Evolutionary conservation across 2,329 filamentous ascomycete species (phyloP).

Genomic region (Didymella lethalis): DNA sequence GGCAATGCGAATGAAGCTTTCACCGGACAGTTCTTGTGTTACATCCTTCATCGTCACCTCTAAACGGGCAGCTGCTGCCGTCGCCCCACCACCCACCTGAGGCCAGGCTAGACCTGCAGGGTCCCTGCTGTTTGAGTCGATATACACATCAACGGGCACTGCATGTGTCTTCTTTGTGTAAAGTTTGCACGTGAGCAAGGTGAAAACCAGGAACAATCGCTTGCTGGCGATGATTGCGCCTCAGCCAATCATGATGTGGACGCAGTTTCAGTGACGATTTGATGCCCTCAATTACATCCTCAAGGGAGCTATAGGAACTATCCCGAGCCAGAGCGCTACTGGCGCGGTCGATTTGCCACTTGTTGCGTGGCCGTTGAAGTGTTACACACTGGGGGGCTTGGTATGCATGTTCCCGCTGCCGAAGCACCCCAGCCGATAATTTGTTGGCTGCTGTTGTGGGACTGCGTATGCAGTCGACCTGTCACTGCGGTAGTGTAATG

Average conservation of each 20-base stretch:
- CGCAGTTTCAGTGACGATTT: background rate
- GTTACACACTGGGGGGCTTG: conserved; percentile 22
- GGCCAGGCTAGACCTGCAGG: conserved; percentile 23
- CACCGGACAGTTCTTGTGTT: conserved; percentile 40
- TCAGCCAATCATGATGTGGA: background rate
- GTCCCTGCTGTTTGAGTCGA: conserved; percentile 14
- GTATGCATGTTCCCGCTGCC: conserved; percentile 39
- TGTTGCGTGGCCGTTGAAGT: conserved; percentile 20
- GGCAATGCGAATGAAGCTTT: conserved; percentile 28
- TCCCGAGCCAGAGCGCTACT: background rate
- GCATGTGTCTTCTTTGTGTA: conserved; percentile 5
- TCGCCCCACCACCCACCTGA: conserved; percentile 26
- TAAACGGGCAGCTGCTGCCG: conserved; percentile 22
- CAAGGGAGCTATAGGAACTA: background rate
- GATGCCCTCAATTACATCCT: background rate
- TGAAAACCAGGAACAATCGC: conserved; percentile 9
- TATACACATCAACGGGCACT: conserved; percentile 12
- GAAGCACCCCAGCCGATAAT: conserved; percentile 25
- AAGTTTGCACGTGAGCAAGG: conserved; percentile 34
- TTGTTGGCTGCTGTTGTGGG: conserved; percentile 35
- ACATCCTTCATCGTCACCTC: conserved; percentile 23
- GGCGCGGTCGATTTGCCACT: conserved; percentile 13
- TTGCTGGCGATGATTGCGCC: conserved; percentile 15
- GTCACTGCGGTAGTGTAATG: conserved; percentile 28
- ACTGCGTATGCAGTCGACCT: conserved; percentile 7